Evolutionary conservation across 2,329 filamentous ascomycete species (phyloP), one percentile per base, ranked within the genome.

Genomic region (Mycocentrospora acerina): DNA sequence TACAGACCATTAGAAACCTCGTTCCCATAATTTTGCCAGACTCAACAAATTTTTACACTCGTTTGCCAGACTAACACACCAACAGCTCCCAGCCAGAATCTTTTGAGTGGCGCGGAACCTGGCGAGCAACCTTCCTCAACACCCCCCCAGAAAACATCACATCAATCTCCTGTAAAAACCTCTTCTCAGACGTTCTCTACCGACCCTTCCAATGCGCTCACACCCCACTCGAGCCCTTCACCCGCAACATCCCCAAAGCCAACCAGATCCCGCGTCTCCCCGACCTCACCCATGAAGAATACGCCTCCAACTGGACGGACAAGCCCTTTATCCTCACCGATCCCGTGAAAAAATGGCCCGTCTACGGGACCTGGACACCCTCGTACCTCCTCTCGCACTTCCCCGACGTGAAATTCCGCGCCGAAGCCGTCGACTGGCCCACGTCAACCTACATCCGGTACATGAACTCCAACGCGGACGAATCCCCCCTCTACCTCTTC

Each of bases 401-500:
- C 62, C 73, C 76, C 1, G 69, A 83, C 33, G 77, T 85, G 3
- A 76, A 79, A 34, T 96, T 97, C 67, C 82, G 89, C 27, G 91
- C 91, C 8, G 93, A 97, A 74, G 86, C 90, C 0, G 90, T 97
- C 4, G 89, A 96, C 69, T 97, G 91, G 91, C 81, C 83, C 0
- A 79, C 95, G 46, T 73, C 76, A n/a, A 86, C 80, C 0, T 97
- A 97, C 64, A 73, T 83, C 46, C 74, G 81, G 29, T 98, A 97
- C 67, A 88, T 96, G 85, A 72, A 75, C 28, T 78, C 86, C 60
- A 91, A 80, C 60, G 71, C 71, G 13, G 91, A 97, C 51, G 93
- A 97, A 69, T 91, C 86, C 46, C 91, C 91, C 0, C 69, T 97
- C 2, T 97, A 97, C 62, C 79, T 97, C 22, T 97, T 97, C 64